A percentile compares a stretch with the other conserved stretches of the same genome.
These are phyloP conservation scores for Pyricularia grisea DNA, from an alignment of 2,329 filamentous ascomycete genomes.

Conservation along the genomic window DNA sequence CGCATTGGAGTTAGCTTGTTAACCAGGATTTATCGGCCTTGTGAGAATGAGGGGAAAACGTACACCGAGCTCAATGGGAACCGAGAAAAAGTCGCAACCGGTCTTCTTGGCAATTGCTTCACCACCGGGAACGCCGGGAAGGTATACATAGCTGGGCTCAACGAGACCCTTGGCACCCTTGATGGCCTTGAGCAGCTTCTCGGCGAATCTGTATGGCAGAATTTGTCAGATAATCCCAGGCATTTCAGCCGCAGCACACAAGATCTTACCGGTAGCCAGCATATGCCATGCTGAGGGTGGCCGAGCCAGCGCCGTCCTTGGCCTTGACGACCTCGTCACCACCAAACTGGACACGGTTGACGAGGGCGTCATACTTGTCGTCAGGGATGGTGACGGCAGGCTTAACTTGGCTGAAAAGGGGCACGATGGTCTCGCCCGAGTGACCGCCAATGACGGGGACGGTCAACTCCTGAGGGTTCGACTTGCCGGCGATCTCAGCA, in stretches of 20 bases:
- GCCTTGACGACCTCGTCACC: conserved; percentile 99
- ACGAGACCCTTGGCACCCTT: conserved; percentile 88
- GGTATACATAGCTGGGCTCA: conserved; percentile 93
- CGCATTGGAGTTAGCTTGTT: neutral
- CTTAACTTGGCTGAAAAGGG: conserved; percentile 88
- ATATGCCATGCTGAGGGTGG: conserved; percentile 98
- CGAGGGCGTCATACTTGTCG: conserved; percentile 63
- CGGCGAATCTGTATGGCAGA: conserved; percentile 63
- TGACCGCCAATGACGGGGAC: conserved; percentile 96
- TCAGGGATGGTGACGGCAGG: conserved; percentile 49
- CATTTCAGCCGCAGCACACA: neutral
- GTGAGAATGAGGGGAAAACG: conserved; percentile 25
- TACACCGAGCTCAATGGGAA: conserved; percentile 92
- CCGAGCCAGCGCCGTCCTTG: conserved; percentile 95
- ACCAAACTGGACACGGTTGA: conserved; percentile 96
- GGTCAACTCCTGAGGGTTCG: conserved; percentile 85
- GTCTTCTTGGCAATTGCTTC: conserved; percentile 76
- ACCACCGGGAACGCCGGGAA: conserved; percentile 80
- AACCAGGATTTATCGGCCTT: neutral
- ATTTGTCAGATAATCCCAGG: neutral
- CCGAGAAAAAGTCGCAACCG: conserved; percentile 89
- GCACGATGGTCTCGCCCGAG: conserved; percentile 96
- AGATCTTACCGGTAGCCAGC: conserved; percentile 53
- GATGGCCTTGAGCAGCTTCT: conserved; percentile 81
- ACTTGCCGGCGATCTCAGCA: conserved; percentile 73